Evolutionary conservation across 306 rosid species (phyloP).

Genomic region (Cucumis cinereus): DNA sequence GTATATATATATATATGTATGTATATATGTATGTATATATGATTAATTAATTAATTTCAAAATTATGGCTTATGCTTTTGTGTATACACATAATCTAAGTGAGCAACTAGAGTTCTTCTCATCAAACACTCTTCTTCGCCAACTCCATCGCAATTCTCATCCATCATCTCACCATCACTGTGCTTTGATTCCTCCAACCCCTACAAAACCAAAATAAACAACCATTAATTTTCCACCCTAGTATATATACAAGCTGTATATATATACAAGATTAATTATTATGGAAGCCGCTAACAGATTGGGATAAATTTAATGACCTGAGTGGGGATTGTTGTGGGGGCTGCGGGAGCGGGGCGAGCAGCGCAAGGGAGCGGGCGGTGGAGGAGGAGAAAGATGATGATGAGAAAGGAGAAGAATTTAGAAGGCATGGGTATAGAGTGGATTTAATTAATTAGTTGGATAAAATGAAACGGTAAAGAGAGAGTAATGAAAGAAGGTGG

Average conservation of each 20-base stretch:
- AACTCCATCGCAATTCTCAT: conserved; percentile 23
- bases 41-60: neutral
- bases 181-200: neutral
- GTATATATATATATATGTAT: no score
- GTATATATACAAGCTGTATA: no score
- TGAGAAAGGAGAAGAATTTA: neutral
- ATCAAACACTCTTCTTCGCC: conserved; percentile 38
- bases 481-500: neutral
- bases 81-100: conserved; percentile 44
- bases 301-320: neutral
- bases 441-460: neutral
- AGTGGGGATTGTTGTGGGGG: neutral
- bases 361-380: neutral
- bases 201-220: neutral
- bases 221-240: neutral
- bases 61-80: conserved; percentile 13
- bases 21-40: no score
- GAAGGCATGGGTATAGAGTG: neutral
- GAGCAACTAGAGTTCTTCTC: conserved; percentile 38
- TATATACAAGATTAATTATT: no score
- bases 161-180: neutral
- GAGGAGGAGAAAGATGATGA: neutral
- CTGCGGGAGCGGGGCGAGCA: neutral
- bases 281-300: neutral
- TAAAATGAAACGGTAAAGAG: neutral